Conservation (phyloP, 495 filamentous ascomycete genomes). For the Geoglossum glabrum region DNA sequence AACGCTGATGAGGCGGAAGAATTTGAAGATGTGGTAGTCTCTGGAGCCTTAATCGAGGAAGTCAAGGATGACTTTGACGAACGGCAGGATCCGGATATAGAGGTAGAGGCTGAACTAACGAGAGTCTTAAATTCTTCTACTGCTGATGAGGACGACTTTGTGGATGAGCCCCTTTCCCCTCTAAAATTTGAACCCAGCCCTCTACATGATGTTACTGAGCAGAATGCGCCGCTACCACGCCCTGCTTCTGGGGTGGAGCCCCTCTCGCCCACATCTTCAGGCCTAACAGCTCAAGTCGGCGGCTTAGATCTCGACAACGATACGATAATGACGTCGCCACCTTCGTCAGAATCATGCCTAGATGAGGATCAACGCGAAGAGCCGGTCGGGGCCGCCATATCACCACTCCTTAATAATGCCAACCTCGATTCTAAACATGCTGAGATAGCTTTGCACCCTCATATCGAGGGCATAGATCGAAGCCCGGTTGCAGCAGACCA, state of each 20-base stretch:
- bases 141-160: conserved; percentile 37
- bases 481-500: not conserved
- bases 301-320: conserved; percentile 31
- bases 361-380: conserved; percentile 9
- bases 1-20: conserved; percentile 78
- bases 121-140: conserved; percentile 4
- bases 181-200: conserved; percentile 24
- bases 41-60: conserved; percentile 45
- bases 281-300: conserved; percentile 29
- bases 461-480: not conserved
- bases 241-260: conserved; percentile 22
- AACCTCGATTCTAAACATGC: not conserved
- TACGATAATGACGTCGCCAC: conserved; percentile 8
- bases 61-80: conserved; percentile 30
- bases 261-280: conserved; percentile 26
- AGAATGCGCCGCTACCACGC: conserved; percentile 23
- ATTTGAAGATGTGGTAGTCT: conserved; percentile 74
- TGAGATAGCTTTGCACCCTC: not conserved
- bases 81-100: conserved; percentile 10
- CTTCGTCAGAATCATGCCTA: not conserved
- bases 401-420: not conserved
- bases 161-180: conserved; percentile 47
- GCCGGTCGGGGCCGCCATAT: conserved; percentile 3
- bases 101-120: not conserved
- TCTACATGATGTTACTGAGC: conserved; percentile 16